Evolutionary conservation across 1,284 basidiomycete genomes (phyloP).

Genomic region (Phylloboletellus chloephorus): DNA sequence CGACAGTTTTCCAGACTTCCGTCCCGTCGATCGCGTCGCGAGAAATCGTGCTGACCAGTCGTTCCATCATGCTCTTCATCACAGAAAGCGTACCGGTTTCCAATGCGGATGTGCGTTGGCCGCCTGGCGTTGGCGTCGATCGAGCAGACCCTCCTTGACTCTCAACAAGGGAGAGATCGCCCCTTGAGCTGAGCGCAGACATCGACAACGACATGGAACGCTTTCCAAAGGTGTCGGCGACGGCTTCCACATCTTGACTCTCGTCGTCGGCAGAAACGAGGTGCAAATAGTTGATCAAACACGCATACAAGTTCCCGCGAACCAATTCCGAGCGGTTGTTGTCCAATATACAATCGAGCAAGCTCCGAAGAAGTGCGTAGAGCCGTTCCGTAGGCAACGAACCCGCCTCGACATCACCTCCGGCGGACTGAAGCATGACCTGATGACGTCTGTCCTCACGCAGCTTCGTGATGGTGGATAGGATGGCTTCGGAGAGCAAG

Average conservation of each 20-base stretch:
- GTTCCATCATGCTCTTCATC: constrained; percentile 64
- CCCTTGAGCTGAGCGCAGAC: constrained; percentile 35
- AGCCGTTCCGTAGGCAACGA: constrained; percentile 78
- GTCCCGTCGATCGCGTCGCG: constrained; percentile 91
- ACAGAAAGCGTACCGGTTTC: constrained; percentile 58
- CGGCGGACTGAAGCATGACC: constrained; percentile 55
- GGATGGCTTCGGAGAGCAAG: constrained; percentile 74
- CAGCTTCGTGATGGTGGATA: constrained; percentile 82
- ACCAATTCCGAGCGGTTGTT: constrained; percentile 80
- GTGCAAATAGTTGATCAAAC: constrained; percentile 85
- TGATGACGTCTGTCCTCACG: constrained; percentile 72
- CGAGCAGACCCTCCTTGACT: constrained; percentile 31
- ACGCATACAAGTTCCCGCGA: constrained; percentile 96
- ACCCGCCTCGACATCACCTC: constrained; percentile 58
- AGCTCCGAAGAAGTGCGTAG: constrained; percentile 66
- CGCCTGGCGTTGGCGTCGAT: constrained; percentile 26
- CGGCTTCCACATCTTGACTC: constrained; percentile 9
- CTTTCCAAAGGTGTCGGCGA: constrained; percentile 29
- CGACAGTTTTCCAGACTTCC: constrained; percentile 95
- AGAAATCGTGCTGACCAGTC: constrained; percentile 72
- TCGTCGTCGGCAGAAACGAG: constrained; percentile 44
- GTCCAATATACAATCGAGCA: constrained; percentile 74
- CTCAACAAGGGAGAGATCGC: constrained; percentile 36
- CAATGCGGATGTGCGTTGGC: constrained; percentile 39
- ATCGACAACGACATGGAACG: constrained; percentile 27